Base-by-base conservation (phyloP, 2,329 filamentous ascomycete species). In the Ophiostoma pallidulum region DNA sequence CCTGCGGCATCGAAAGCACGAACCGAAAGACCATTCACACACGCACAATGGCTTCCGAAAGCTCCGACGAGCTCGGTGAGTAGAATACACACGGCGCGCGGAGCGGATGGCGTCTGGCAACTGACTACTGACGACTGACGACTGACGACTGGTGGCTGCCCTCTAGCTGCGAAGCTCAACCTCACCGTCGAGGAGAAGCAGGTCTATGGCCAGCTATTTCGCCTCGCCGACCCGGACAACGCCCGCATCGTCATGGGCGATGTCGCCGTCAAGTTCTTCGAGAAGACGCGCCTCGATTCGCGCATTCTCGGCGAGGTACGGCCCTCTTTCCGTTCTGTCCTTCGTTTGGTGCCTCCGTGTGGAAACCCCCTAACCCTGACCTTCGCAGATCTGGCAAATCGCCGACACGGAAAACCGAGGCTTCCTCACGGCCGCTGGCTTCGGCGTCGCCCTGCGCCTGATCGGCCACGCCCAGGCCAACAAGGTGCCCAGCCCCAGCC, bases 391-490 rank as follows among this genome's bases (percentile, higher is more conserved):
- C 75, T 98, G 92, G 92, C 91, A 97, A 69, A 92, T 98, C 64
- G 91, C 92, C 57, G 92, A 98, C 70, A 89, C 80, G 56, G 91
- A 97, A 70, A 98, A 98, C 70, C 81, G 90, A 55, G 92, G 92
- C 45, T 85, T 97, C 57, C 73, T 98, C 56, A 96, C 90, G 29
- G 89, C 89, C 18, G 80, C 89, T 36, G 92, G 91, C 62, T 98
- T 98, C 68, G 87, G 90, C 52, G 79, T 95, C 62, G 92, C 94
- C 49, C 69, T 98, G 62, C 80, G 92, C 60, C 80, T 98, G 62
- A 97, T 98, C 62, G 92, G 89, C 51, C 92, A 97, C 69, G 90
- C 89, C 55, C 92, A 98, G 69, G 86, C 84, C 54, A 86, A 87
- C 59, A 80, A 85, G 64, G 80, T 88, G 59, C 90, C 90, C 5